Conservation (phyloP, 179 eudicot genomes). For the Silene noctiflora region DNA sequence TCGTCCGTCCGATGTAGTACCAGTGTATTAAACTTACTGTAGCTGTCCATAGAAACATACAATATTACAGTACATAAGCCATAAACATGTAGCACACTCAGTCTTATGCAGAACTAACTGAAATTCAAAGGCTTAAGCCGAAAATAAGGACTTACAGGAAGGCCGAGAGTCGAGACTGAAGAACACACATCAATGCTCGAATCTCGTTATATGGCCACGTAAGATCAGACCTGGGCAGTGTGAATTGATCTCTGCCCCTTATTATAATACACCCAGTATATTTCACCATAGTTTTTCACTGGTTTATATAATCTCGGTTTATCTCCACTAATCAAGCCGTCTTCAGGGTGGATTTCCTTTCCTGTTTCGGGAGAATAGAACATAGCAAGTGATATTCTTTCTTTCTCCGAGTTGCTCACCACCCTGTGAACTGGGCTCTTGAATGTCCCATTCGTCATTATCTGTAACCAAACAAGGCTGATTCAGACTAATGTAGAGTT, state of each 20-base stretch:
- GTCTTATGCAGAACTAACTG: no score
- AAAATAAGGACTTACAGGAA: not conserved
- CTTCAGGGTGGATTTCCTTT: constrained; percentile 19
- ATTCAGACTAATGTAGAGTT: no score
- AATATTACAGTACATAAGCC: not conserved
- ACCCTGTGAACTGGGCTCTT: constrained; percentile 24
- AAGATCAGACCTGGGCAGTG: constrained; percentile 12
- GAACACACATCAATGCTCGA: not conserved
- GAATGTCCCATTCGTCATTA: constrained; percentile 20
- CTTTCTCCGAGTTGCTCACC: constrained; percentile 13
- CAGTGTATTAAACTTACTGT: no score
- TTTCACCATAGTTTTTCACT: constrained; percentile 6
- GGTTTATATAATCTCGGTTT: constrained; percentile 13
- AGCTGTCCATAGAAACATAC: not conserved
- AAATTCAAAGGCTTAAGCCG: no score
- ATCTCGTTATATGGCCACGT: not conserved
- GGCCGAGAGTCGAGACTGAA: not conserved
- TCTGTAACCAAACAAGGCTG: constrained; percentile 10
- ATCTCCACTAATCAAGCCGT: constrained; percentile 4
- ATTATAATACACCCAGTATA: constrained; percentile 4
- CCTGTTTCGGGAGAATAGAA: constrained; percentile 15
- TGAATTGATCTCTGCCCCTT: constrained; percentile 25
- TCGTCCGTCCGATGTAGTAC: no score
- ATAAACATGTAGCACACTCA: no score
- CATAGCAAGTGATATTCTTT: constrained; percentile 12